Evolutionary conservation across 2,329 filamentous ascomycete genomes (phyloP).

Genomic region (Aspergillus ustus): DNA sequence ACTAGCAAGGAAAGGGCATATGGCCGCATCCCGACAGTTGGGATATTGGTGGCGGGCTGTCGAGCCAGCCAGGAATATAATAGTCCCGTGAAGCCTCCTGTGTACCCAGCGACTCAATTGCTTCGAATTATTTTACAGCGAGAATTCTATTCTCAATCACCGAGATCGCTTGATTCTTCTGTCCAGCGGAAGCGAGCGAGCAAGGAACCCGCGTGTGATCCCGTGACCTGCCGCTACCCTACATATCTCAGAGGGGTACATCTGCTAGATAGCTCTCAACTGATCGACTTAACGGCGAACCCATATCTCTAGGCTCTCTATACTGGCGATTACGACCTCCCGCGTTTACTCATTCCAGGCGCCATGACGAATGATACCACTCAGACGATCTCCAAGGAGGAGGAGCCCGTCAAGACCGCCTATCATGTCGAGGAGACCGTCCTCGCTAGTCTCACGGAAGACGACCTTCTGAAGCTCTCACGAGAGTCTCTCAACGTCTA

Average conservation of each 20-base stretch:
- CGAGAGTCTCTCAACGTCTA: conserved; percentile 46
- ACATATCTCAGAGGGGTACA: too few relatives aligned
- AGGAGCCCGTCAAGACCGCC: conserved; percentile 10
- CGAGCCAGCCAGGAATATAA: conserved; percentile 6
- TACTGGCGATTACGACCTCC: too few relatives aligned
- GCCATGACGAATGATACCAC: conserved; percentile 10
- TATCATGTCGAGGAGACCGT: conserved; percentile 51
- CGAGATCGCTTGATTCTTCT: too few relatives aligned
- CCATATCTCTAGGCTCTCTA: too few relatives aligned
- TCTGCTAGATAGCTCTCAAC: too few relatives aligned
- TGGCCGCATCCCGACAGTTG: not conserved
- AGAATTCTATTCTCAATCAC: not conserved
- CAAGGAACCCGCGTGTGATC: too few relatives aligned
- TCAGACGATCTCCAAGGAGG: not conserved
- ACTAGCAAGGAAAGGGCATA: not conserved
- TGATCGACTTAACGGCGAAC: too few relatives aligned
- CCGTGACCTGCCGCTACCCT: too few relatives aligned
- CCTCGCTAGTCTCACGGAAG: conserved; percentile 52
- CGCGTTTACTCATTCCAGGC: not conserved
- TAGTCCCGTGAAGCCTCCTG: not conserved
- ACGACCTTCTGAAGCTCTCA: conserved; percentile 51
- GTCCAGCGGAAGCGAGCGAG: too few relatives aligned
- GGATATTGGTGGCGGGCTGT: not conserved
- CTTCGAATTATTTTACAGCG: not conserved
- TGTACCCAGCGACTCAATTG: not conserved